Base-by-base conservation (phyloP, 352 stramenopile species). In the Pythium dissotocum region DNA sequence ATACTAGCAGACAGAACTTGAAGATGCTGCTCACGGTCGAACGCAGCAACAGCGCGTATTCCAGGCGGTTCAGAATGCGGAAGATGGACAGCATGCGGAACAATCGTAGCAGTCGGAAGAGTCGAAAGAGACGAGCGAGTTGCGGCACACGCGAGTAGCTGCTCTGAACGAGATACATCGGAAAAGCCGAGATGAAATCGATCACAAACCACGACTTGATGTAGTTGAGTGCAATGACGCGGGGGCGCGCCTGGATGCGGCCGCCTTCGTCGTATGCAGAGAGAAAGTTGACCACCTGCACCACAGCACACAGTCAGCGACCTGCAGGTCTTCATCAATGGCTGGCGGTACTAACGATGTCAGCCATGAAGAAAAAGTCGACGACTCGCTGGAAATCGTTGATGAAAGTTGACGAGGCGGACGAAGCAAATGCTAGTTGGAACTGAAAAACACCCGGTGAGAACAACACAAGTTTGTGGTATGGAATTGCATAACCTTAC, bases 161-260 rank as follows among this genome's bases (percentile, higher is more conserved):
- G 14, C 78, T 80, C 46, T 87, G 77, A 16, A 93, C 69, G 32
- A 90, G 73, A 58, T 93, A 91, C 32, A 91, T 80, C 4, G 86
- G 86, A 56, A 93, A 89, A 7, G 86, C 76, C 1, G 84, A 85
- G n/a, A 94, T 68, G 28, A 91, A 84, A 62, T 94, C 86, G 10
- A 94, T 48, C 51, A 82, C 9, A 54, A 94, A 93, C 86, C 85
- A 94, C 26, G 83, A 83, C 61, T 74, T 80, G 35, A 92, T 9
- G 55, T 94, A 94, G 40, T 76, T 84, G 14, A 56, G 33, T 1
- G 76, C 81, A 44, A 94, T 92, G 16, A 65, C 63, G 5, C 55
- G 63, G 13, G 81, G 63, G 10, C 75, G 77, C 6, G 73, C 75
- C 70, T 91, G 73, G 38, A 94, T 87, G 30, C 72, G 78, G 1